A percentile compares a stretch with the other conserved stretches of the same genome.
These are phyloP conservation scores for Tuber umbilicatum DNA, from an alignment of 495 filamentous ascomycete genomes.

Conservation along the genomic window DNA sequence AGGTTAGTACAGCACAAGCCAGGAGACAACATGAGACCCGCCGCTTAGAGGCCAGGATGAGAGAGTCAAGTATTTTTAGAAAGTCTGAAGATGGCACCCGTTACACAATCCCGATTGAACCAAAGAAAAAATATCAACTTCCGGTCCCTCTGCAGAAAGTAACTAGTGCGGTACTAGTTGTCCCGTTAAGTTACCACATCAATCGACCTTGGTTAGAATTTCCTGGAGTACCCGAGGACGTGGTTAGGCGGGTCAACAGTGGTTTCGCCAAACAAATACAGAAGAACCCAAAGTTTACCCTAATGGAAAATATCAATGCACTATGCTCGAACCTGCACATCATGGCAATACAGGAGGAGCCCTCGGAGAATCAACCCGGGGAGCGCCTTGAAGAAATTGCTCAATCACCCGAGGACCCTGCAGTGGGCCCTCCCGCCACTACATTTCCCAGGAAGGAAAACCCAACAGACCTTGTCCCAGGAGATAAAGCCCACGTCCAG, in stretches of 20 bases:
- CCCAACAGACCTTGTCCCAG: not conserved
- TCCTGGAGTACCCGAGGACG: conserved; percentile 55
- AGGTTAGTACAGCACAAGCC: conserved; percentile 58
- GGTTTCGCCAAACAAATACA: conserved; percentile 57
- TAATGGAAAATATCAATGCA: conserved; percentile 73
- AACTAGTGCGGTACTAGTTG: conserved; percentile 59
- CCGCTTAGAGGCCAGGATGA: conserved; percentile 75
- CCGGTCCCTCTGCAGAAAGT: conserved; percentile 58
- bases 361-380: not conserved
- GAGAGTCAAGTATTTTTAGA: conserved; percentile 59
- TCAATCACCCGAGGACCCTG: conserved; percentile 6
- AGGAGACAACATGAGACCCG: conserved; percentile 59
- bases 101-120: conserved; percentile 68
- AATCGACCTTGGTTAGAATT: conserved; percentile 62
- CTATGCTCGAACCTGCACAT: conserved; percentile 65
- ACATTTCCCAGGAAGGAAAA: not conserved
- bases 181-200: conserved; percentile 68
- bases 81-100: conserved; percentile 64
- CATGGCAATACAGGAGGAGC: conserved; percentile 49
- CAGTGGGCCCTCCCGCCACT: conserved; percentile 32
- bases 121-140: conserved; percentile 56
- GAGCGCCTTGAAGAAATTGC: conserved; percentile 20
- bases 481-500: conserved; percentile 59
- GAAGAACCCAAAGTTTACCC: conserved; percentile 53
- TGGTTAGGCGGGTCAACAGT: conserved; percentile 56